These are phyloP conservation scores for Aphanocladium album DNA, from an alignment of 2,329 filamentous ascomycete genomes.

Conservation along the genomic window DNA sequence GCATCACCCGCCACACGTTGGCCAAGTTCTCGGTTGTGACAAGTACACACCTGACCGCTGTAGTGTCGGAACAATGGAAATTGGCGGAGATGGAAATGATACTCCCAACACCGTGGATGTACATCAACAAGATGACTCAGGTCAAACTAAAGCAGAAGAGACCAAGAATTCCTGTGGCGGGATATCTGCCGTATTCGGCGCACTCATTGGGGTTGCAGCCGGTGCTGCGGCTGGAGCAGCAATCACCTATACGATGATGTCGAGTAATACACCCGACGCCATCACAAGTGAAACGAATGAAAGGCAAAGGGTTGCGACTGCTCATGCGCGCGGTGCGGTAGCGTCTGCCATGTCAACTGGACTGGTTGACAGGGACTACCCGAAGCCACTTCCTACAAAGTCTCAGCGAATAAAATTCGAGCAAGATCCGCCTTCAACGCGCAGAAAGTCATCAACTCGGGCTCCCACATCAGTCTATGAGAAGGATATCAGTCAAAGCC, in stretches of 20 bases:
- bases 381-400: neutral
- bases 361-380: neutral
- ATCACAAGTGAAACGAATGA: conserved; percentile 44
- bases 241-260: conserved; percentile 65
- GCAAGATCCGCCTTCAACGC: neutral
- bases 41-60: neutral
- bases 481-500: neutral
- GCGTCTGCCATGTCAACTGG: neutral
- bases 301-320: conserved; percentile 17
- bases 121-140: neutral
- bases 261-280: neutral
- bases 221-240: conserved; percentile 66
- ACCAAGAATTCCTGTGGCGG: neutral
- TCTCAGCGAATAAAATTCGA: conserved; percentile 5
- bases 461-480: neutral
- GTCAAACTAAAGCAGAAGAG: neutral
- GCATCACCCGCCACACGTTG: neutral
- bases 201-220: conserved; percentile 46
- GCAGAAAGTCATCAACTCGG: neutral
- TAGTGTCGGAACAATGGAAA: neutral
- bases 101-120: neutral
- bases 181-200: conserved; percentile 59
- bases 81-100: neutral
- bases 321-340: neutral
- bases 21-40: neutral